A percentile compares a stretch with the other conserved stretches of the same genome.
phyloP scores from a whole-genome alignment of 1,284 basidiomycete species.

The Caloboletus inedulis region DNA sequence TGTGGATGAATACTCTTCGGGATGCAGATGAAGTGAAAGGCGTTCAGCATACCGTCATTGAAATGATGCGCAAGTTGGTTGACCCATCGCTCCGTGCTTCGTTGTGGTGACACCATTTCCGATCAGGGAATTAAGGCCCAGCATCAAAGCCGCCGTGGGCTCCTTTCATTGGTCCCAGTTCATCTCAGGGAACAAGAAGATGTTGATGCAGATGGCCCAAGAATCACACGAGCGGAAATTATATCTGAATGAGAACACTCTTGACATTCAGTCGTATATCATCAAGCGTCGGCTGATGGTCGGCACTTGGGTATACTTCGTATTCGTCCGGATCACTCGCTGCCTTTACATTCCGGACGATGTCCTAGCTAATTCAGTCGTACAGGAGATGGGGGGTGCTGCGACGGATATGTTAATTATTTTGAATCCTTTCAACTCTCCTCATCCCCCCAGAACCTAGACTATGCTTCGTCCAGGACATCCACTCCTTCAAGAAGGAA shows the following conservation, averaged over 20 bases:
- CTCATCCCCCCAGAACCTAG: no score
- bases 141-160: neutral
- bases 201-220: neutral
- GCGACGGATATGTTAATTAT: neutral
- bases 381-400: neutral
- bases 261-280: neutral
- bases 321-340: neutral
- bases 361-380: neutral
- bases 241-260: neutral
- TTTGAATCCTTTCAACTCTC: neutral
- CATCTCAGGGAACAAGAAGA: neutral
- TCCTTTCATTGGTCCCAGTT: neutral
- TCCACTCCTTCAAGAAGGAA: slow-evolving; percentile 2
- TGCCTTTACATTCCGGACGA: neutral
- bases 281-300: neutral
- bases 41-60: neutral
- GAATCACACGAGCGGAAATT: neutral
- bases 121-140: neutral
- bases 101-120: neutral
- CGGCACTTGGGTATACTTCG: neutral
- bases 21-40: neutral
- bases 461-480: neutral
- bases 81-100: neutral
- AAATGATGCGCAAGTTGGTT: neutral
- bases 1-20: neutral